A percentile compares a stretch with the other conserved stretches of the same genome.
Conservation (phyloP, 2,329 filamentous ascomycete genomes). For the Alternaria consortialis region DNA sequence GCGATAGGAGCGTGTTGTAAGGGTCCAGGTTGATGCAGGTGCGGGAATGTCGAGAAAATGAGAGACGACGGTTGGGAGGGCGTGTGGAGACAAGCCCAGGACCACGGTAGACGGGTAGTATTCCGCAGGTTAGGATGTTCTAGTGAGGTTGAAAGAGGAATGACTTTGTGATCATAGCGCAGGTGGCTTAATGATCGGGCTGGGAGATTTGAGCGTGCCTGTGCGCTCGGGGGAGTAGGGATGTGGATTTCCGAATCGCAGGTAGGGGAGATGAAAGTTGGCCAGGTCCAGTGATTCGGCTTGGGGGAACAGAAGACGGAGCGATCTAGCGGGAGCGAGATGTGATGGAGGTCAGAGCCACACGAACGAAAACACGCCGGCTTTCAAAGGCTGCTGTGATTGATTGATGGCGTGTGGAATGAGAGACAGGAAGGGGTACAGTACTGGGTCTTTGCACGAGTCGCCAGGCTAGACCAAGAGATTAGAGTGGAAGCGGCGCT, state of each 20-base stretch:
- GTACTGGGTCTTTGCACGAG: conserved; percentile 48
- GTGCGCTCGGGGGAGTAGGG: conserved; percentile 48
- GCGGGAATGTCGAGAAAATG: conserved; percentile 52
- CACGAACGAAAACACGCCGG: conserved; percentile 30
- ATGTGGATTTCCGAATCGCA: conserved; percentile 43
- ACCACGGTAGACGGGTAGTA: conserved; percentile 54
- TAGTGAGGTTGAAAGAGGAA: conserved; percentile 52
- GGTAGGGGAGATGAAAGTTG: conserved; percentile 33
- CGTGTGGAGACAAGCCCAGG: conserved; percentile 53
- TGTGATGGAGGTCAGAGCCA: conserved; percentile 36
- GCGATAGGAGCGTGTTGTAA: conserved; percentile 49
- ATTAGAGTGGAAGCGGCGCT: conserved; percentile 50
- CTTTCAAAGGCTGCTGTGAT: conserved; percentile 35
- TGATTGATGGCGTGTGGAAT: conserved; percentile 40
- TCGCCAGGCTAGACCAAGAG: conserved; percentile 47
- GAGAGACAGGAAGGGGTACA: conserved; percentile 36
- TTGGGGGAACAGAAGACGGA: conserved; percentile 28
- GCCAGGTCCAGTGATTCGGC: conserved; percentile 29
- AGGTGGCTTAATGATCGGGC: conserved; percentile 48
- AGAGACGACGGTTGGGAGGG: conserved; percentile 53
- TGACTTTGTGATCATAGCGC: conserved; percentile 52
- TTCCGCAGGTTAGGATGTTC: conserved; percentile 51
- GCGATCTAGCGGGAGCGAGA: conserved; percentile 33
- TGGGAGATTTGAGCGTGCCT: conserved; percentile 46
- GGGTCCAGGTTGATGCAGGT: conserved; percentile 53